Conservation (phyloP, 2,329 filamentous ascomycete genomes). For the Plectosphaerella cucumerina region DNA sequence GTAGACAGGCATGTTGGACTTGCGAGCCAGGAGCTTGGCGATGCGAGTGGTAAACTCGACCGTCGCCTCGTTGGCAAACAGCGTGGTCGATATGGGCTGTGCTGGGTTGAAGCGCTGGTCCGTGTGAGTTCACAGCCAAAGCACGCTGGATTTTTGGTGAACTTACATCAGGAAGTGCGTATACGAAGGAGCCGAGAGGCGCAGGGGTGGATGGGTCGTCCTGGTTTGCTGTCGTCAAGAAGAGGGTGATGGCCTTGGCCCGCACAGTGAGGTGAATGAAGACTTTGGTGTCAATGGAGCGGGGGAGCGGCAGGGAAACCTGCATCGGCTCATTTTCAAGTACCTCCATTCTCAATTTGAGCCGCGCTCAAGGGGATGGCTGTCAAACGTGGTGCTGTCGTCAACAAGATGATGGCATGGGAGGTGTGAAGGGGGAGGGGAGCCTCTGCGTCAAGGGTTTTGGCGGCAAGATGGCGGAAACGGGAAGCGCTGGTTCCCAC, state of each 20-base stretch:
- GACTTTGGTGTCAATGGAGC: constrained; percentile 56
- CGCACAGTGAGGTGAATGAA: constrained; percentile 56
- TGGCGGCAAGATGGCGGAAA: no score
- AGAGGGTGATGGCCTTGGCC: constrained; percentile 54
- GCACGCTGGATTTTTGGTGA: no score
- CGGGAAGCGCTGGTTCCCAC: no score
- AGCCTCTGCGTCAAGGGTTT: no score
- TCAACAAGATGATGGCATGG: no score
- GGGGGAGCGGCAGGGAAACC: constrained; percentile 57
- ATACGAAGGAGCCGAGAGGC: constrained; percentile 84
- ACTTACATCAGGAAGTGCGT: constrained; percentile 83
- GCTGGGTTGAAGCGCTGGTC: constrained; percentile 45
- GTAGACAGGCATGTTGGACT: constrained; percentile 72
- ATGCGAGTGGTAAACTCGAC: constrained; percentile 84
- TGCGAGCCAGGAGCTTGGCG: constrained; percentile 77
- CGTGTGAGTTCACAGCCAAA: background rate
- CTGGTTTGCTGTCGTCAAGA: constrained; percentile 53
- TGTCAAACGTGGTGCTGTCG: no score
- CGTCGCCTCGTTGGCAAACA: constrained; percentile 72
- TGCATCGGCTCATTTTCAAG: constrained; percentile 26
- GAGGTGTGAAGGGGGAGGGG: no score
- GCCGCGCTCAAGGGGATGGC: no score
- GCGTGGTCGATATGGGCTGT: constrained; percentile 70
- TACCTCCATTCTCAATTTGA: background rate
- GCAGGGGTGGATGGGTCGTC: constrained; percentile 46